A percentile compares a stretch with the other conserved stretches of the same genome.
Evolutionary conservation across 2,329 filamentous ascomycete genomes (phyloP).

Genomic region (Colletotrichum echinochloae): DNA sequence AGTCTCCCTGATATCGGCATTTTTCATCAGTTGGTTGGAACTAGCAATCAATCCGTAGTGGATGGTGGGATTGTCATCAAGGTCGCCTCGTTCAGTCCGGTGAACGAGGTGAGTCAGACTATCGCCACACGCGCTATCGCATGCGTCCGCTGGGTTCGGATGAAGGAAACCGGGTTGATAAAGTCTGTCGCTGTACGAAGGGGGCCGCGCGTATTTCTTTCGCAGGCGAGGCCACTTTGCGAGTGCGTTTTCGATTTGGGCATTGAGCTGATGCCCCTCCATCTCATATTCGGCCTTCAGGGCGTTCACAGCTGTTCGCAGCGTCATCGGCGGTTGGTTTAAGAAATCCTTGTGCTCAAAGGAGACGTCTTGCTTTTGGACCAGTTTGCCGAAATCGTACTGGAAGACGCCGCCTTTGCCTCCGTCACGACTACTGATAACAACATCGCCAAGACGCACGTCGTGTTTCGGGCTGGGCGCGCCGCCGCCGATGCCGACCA

Average conservation of each 20-base stretch:
- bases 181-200: too few relatives aligned
- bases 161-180: too few relatives aligned
- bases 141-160: neutral
- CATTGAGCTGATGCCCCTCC: neutral
- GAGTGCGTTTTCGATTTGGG: neutral
- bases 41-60: constrained; percentile 53
- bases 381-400: constrained; percentile 40
- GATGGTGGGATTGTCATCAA: constrained; percentile 39
- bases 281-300: neutral
- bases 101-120: neutral
- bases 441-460: constrained; percentile 37
- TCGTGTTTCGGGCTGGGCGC: constrained; percentile 9
- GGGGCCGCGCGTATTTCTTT: neutral
- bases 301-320: neutral
- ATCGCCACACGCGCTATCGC: neutral
- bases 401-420: constrained; percentile 27
- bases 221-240: too few relatives aligned
- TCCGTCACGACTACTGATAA: constrained; percentile 8
- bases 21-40: constrained; percentile 48
- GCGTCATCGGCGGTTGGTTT: constrained; percentile 22
- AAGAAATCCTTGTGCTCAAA: constrained; percentile 22
- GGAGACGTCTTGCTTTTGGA: constrained; percentile 22
- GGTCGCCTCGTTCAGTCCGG: constrained; percentile 4
- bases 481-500: constrained; percentile 31
- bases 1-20: constrained; percentile 47